A percentile compares a stretch with the other conserved stretches of the same genome.
Evolutionary conservation across 495 filamentous ascomycete species (phyloP).

Genomic region (Penicillium manginii): DNA sequence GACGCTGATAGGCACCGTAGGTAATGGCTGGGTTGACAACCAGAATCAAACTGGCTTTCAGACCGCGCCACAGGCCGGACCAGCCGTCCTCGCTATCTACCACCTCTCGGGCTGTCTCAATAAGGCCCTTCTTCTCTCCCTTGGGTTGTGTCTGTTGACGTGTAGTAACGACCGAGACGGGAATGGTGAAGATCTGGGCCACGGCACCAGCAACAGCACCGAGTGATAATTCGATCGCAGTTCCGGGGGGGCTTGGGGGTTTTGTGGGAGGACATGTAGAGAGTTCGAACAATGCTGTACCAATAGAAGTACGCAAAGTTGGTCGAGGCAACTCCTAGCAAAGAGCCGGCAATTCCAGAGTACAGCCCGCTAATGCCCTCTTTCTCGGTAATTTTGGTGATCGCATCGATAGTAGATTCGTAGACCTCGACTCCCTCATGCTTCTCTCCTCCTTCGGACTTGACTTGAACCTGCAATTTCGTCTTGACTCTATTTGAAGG

Average conservation of each 20-base stretch:
- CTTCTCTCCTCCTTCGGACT: slow-evolving; percentile 42
- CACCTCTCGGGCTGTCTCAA: slow-evolving; percentile 89
- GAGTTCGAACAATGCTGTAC: slow-evolving; percentile 85
- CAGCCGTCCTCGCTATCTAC: slow-evolving; percentile 88
- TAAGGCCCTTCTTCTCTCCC: slow-evolving; percentile 78
- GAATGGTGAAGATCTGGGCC: slow-evolving; percentile 95
- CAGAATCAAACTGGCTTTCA: slow-evolving; percentile 95
- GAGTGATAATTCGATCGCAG: slow-evolving; percentile 80
- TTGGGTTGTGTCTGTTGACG: slow-evolving; percentile 92
- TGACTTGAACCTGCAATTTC: slow-evolving; percentile 94
- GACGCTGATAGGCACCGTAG: slow-evolving; percentile 93
- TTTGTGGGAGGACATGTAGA: slow-evolving; percentile 75
- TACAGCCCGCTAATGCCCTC: slow-evolving; percentile 87
- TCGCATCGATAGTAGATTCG: slow-evolving; percentile 81
- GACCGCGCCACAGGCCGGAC: slow-evolving; percentile 86
- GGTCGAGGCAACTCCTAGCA: slow-evolving; percentile 92
- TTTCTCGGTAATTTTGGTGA: slow-evolving; percentile 79
- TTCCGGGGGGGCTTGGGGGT: slow-evolving; percentile 73
- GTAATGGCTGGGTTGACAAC: slow-evolving; percentile 98
- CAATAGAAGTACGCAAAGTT: slow-evolving; percentile 99
- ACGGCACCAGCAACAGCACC: slow-evolving; percentile 89
- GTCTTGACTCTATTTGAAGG: slow-evolving; percentile 78
- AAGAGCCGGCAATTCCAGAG: slow-evolving; percentile 80
- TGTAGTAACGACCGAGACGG: slow-evolving; percentile 92
- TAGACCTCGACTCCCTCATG: slow-evolving; percentile 68